Evolutionary conservation across 805 yeast genomes (phyloP).

Genomic region (Sungouiozyma intestinalis): DNA sequence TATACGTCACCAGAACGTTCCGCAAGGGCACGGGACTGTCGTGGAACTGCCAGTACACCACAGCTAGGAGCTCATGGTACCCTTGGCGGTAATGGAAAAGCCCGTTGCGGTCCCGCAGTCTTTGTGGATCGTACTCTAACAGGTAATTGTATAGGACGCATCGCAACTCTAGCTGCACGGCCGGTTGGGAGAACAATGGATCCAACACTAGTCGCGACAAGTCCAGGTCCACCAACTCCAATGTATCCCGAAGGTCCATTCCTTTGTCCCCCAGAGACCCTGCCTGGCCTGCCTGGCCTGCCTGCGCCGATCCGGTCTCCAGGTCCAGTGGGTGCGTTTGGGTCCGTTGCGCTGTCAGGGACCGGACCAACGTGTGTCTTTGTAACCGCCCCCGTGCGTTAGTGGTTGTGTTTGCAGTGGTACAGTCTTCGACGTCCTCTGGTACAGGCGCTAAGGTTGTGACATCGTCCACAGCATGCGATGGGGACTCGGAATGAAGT

Average conservation of each 20-base stretch:
- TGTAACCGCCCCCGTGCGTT: no score
- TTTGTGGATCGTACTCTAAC: neutral
- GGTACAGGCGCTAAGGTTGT: neutral
- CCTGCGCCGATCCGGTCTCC: neutral
- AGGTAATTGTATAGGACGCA: constrained; percentile 20
- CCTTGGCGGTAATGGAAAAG: constrained; percentile 22
- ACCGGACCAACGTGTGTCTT: constrained; percentile 7
- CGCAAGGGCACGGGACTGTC: constrained; percentile 4
- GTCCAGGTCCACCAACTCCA: constrained; percentile 24
- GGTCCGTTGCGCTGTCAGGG: constrained; percentile 16
- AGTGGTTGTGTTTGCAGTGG: no score
- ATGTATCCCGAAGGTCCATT: constrained; percentile 14
- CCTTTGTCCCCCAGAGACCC: neutral
- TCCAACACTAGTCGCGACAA: constrained; percentile 20
- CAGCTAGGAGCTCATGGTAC: constrained; percentile 24
- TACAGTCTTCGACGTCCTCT: neutral
- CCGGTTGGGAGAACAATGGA: constrained; percentile 12
- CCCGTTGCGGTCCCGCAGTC: neutral
- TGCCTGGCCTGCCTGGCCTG: no score
- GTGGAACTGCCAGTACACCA: constrained; percentile 20
- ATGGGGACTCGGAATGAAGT: constrained; percentile 9
- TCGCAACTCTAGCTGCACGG: constrained; percentile 17
- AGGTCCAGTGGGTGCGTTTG: constrained; percentile 8
- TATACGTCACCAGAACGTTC: constrained; percentile 16
- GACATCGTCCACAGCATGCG: constrained; percentile 6